phyloP scores from a whole-genome alignment of 2,329 filamentous ascomycete genomes.

The Ophiostoma sp. region DNA sequence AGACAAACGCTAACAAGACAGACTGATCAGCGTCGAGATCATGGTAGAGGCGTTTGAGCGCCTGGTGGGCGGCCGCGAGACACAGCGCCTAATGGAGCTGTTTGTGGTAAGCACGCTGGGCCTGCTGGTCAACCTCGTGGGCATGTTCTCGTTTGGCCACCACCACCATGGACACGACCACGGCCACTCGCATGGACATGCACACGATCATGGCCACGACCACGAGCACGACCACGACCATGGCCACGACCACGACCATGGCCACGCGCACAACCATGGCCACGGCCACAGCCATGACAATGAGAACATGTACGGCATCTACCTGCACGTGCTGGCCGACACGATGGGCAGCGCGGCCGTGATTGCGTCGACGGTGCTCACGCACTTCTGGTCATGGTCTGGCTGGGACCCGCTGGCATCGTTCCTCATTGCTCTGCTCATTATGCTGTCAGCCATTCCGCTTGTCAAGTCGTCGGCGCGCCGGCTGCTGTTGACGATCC shows the following conservation, averaged over 20 bases:
- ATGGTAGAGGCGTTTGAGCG: conserved; percentile 90
- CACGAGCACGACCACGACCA: conserved; percentile 33
- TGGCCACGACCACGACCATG: conserved; percentile 32
- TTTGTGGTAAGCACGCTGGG: conserved; percentile 84
- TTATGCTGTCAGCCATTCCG: conserved; percentile 86
- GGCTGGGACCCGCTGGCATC: conserved; percentile 94
- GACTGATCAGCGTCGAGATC: conserved; percentile 91
- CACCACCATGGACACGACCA: conserved; percentile 56
- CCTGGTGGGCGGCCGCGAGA: conserved; percentile 74
- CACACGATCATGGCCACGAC: conserved; percentile 33
- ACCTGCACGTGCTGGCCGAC: conserved; percentile 89
- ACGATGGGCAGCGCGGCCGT: conserved; percentile 92
- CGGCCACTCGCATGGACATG: conserved; percentile 31
- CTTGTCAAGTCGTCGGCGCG: conserved; percentile 80
- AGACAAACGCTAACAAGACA: conserved; percentile 32
- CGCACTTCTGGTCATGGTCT: conserved; percentile 81
- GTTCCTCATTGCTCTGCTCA: conserved; percentile 85
- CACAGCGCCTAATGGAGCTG: conserved; percentile 78
- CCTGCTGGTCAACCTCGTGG: conserved; percentile 83
- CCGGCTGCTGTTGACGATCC: conserved; percentile 75
- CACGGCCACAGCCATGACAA: conserved; percentile 63
- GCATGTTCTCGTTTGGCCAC: conserved; percentile 76
- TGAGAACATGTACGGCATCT: conserved; percentile 97
- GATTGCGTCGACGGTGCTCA: conserved; percentile 82
- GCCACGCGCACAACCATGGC: conserved; percentile 35